Evolutionary conservation across 2,329 filamentous ascomycete species (phyloP).

Genomic region (Tetracladium maxilliforme): DNA sequence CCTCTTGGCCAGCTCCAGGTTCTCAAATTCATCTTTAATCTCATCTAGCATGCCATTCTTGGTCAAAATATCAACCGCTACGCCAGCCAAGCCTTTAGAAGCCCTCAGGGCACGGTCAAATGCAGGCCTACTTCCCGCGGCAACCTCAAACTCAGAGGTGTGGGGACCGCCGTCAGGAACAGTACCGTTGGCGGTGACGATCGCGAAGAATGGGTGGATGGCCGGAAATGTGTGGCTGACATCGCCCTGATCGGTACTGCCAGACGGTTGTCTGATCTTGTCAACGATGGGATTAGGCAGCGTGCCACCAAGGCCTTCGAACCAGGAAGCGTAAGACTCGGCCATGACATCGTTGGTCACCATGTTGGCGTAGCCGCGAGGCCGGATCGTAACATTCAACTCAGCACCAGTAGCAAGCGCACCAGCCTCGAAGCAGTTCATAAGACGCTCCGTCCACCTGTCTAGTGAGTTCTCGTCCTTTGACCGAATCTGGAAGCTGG

Average conservation of each 20-base stretch:
- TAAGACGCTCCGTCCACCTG: constrained; percentile 23
- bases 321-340: constrained; percentile 26
- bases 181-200: constrained; percentile 29
- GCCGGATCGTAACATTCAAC: constrained; percentile 24
- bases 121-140: constrained; percentile 30
- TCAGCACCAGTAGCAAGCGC: constrained; percentile 32
- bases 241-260: constrained; percentile 45
- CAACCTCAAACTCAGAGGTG: constrained; percentile 33
- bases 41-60: constrained; percentile 23
- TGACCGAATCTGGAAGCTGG: constrained; percentile 28
- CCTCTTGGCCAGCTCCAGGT: no score
- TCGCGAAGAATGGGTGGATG: constrained; percentile 34
- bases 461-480: constrained; percentile 22
- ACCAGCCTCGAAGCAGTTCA: constrained; percentile 29
- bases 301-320: constrained; percentile 21
- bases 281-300: constrained; percentile 23
- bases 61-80: constrained; percentile 29
- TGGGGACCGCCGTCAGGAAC: constrained; percentile 34
- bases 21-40: constrained; percentile 23
- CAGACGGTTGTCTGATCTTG: constrained; percentile 20
- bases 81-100: constrained; percentile 30
- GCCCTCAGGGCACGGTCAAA: constrained; percentile 29
- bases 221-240: constrained; percentile 41
- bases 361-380: constrained; percentile 34
- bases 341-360: constrained; percentile 36